phyloP scores from a whole-genome alignment of 2,329 filamentous ascomycete species.

The Pestalotiopsis sp. region DNA sequence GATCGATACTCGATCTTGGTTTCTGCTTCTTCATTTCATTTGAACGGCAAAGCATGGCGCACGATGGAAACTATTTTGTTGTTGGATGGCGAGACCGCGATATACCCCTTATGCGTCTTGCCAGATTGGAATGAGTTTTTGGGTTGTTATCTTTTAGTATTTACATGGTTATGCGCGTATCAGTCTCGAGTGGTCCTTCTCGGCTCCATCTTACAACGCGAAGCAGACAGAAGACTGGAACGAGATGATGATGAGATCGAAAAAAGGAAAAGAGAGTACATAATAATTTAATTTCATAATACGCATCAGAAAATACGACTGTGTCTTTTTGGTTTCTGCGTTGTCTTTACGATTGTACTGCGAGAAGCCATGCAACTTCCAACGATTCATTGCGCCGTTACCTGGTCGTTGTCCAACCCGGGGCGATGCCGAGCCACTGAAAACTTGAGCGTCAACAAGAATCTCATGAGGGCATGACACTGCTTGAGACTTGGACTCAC shows the following conservation, averaged over 20 bases:
- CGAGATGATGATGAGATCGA: neutral
- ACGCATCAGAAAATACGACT: neutral
- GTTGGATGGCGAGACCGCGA: constrained; percentile 4
- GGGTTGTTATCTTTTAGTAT: neutral
- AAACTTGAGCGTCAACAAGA: no score
- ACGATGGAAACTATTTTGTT: neutral
- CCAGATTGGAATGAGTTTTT: neutral
- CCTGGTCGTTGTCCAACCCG: no score
- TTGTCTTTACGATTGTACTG: no score
- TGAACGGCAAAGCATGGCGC: neutral
- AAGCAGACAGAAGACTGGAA: neutral
- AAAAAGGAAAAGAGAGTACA: neutral
- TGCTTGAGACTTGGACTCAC: no score
- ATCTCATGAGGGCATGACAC: no score
- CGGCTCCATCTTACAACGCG: neutral
- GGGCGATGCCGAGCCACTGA: no score
- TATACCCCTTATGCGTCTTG: constrained; percentile 6
- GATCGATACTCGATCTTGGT: neutral
- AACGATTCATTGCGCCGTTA: no score
- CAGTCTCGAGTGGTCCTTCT: neutral
- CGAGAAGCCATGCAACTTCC: no score
- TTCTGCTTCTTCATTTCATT: neutral
- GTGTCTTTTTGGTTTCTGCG: no score
- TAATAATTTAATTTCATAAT: neutral
- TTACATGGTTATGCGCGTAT: neutral